phyloP scores from a whole-genome alignment of 2,329 filamentous ascomycete genomes.

The Alternaria ethzedia region DNA sequence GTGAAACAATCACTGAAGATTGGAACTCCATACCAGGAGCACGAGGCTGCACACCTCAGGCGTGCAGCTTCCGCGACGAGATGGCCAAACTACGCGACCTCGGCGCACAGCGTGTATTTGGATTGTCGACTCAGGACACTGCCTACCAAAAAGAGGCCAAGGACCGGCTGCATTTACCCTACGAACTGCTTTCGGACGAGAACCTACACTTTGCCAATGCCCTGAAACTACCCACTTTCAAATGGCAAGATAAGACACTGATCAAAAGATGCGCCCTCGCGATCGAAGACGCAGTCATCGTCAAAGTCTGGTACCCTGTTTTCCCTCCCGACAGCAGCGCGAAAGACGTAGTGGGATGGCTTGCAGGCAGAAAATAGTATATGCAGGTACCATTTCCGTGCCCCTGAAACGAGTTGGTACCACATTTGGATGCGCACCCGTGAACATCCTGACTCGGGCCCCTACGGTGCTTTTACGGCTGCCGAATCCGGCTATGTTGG shows the following conservation, averaged over 20 bases:
- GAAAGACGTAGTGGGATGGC: slow-evolving; percentile 47
- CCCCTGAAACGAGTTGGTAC: slow-evolving; percentile 31
- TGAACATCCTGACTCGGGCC: slow-evolving; percentile 25
- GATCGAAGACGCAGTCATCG: slow-evolving; percentile 49
- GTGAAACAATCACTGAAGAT: slow-evolving; percentile 49
- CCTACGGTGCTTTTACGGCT: slow-evolving; percentile 8
- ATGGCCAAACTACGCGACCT: slow-evolving; percentile 20
- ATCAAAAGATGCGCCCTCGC: slow-evolving; percentile 50
- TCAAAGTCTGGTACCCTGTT: slow-evolving; percentile 54
- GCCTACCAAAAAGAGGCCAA: slow-evolving; percentile 50
- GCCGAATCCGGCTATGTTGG: slow-evolving; percentile 4
- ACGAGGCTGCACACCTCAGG: slow-evolving; percentile 53
- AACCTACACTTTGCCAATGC: slow-evolving; percentile 42
- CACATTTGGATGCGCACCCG: slow-evolving; percentile 20
- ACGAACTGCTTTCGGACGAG: slow-evolving; percentile 52
- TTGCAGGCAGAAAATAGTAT: slow-evolving; percentile 30
- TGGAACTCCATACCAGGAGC: slow-evolving; percentile 55
- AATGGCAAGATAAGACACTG: slow-evolving; percentile 47
- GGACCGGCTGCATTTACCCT: slow-evolving; percentile 48
- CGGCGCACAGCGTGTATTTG: slow-evolving; percentile 44
- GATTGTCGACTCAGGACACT: slow-evolving; percentile 50
- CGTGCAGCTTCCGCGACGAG: slow-evolving; percentile 52
- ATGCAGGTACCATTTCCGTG: slow-evolving; percentile 23
- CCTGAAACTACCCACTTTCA: slow-evolving; percentile 49
- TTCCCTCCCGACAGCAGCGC: slow-evolving; percentile 51